Evolutionary conservation across 163 green algal genomes (phyloP), one percentile per base, ranked within the genome.

Genomic region (Picocystis sp.): DNA sequence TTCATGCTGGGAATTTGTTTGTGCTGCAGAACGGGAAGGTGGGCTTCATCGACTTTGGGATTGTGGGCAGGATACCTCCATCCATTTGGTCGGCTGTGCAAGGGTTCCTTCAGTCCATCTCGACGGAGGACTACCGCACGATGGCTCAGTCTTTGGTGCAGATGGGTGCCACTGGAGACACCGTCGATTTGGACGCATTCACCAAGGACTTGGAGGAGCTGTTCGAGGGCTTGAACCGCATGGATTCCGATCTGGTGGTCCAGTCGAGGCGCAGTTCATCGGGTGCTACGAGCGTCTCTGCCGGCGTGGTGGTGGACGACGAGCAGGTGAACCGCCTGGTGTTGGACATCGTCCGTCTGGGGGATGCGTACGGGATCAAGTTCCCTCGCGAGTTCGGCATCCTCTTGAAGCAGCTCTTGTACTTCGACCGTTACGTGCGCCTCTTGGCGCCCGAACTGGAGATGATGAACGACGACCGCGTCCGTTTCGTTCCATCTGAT

Each of bases 41-140:
- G 2, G 89, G 67, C 11, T 98, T 97, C 77, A 92, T 98, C 45
- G 89, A 98, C 63, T 97, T 97, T 75, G 89, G 86, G 38, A 94
- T 94, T 50, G 87, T 94, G 23, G 84, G 83, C 35, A 61, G 61
- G 34, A 64, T 47, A 22, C 14, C 47, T 34, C 23, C 55, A 55
- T 38, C 45, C 45, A 47, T 52, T 13, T 55, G 49, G 24, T 34
- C 49, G 50, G 24, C 38, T 22, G 17, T 58, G 13, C 41, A 71
- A 25, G 17, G 56, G n/a, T 72, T 74, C 17, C 53, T 76, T n/a
- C 29, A 43, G 19, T 53, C 60, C 19, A 29, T 65, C 15, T 42
- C 65, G 3, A 57, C 48, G 3, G 54, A 53, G 1, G 79, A 98
- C 61, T 95, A 92, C 57, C 57, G 78, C 14, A 86, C 76, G 17